Percentiles rank a stretch among this genome's conserved stretches.
Conservation (phyloP, 2,329 filamentous ascomycete species). For the Aspergillus sojae region DNA sequence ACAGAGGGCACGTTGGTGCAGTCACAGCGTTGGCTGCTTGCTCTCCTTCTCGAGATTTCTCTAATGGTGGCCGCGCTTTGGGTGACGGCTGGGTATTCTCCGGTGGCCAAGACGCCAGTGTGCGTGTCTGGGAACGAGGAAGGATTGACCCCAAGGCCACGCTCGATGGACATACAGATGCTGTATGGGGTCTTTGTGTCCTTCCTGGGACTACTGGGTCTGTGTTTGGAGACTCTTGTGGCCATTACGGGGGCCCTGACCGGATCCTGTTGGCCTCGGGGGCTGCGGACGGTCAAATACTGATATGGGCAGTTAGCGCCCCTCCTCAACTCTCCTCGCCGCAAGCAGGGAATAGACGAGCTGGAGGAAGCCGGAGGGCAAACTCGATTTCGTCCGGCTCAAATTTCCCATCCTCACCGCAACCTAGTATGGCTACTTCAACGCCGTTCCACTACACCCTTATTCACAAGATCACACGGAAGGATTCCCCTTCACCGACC, state of each 20-base stretch:
- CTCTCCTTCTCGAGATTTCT: constrained; percentile 84
- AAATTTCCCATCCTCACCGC: constrained; percentile 85
- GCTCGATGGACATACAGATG: constrained; percentile 90
- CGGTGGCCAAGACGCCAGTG: constrained; percentile 88
- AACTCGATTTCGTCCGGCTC: constrained; percentile 95
- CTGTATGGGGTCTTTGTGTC: constrained; percentile 93
- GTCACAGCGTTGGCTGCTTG: constrained; percentile 87
- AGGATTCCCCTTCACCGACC: constrained; percentile 75
- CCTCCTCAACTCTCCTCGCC: constrained; percentile 85
- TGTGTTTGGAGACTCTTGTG: constrained; percentile 74
- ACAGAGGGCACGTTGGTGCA: constrained; percentile 87
- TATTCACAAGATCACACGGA: constrained; percentile 79
- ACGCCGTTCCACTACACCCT: constrained; percentile 87
- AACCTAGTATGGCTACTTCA: constrained; percentile 80
- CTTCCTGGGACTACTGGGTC: constrained; percentile 79
- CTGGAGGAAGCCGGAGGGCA: constrained; percentile 76
- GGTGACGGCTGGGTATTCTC: constrained; percentile 99
- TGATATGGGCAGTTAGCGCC: constrained; percentile 91
- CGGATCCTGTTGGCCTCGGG: constrained; percentile 89
- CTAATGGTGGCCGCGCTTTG: constrained; percentile 80
- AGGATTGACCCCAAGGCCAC: constrained; percentile 94
- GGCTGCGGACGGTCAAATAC: constrained; percentile 84
- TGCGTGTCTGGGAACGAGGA: constrained; percentile 93
- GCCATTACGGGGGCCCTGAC: constrained; percentile 76
- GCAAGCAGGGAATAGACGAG: constrained; percentile 70